Evolutionary conservation across 495 filamentous ascomycete genomes (phyloP).

Genomic region (Annulohypoxylon stygium): DNA sequence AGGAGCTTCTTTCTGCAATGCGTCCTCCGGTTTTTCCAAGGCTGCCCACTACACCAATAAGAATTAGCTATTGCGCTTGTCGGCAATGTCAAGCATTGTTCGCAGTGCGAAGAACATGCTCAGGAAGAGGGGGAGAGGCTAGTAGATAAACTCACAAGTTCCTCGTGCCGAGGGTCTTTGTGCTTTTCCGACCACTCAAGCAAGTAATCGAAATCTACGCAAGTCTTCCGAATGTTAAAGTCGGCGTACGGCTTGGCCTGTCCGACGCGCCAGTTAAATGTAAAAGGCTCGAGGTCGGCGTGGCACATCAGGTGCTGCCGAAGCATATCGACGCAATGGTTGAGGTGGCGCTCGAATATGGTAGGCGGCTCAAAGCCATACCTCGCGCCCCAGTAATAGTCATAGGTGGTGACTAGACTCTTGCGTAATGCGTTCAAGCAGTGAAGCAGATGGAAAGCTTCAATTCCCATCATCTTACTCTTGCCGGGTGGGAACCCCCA

Average conservation of each 20-base stretch:
- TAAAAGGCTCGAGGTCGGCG: constrained; percentile 9
- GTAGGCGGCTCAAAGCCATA: constrained; percentile 7
- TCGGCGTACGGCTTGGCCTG: constrained; percentile 12
- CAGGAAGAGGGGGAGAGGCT: too few relatives aligned
- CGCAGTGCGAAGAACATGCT: too few relatives aligned
- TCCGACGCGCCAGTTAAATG: constrained; percentile 10
- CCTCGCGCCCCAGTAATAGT: constrained; percentile 11
- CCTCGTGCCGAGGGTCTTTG: constrained; percentile 8
- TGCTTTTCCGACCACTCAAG: constrained; percentile 14
- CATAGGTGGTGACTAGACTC: constrained; percentile 5
- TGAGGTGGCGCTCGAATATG: constrained; percentile 9
- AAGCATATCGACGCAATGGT: constrained; percentile 11
- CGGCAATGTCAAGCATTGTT: neutral
- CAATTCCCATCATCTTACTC: constrained; percentile 14
- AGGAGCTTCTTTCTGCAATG: constrained; percentile 14
- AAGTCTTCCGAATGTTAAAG: constrained; percentile 12
- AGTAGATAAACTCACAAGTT: neutral
- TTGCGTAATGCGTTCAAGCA: constrained; percentile 6
- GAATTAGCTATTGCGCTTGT: neutral
- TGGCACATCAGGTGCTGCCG: constrained; percentile 16
- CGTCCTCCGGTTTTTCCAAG: neutral
- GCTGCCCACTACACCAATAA: neutral
- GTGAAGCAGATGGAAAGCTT: constrained; percentile 8
- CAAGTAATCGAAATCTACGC: constrained; percentile 17
- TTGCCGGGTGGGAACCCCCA: constrained; percentile 2